Evolutionary conservation across 2,329 filamentous ascomycete species (phyloP).

Genomic region (Fonsecaea erecta): DNA sequence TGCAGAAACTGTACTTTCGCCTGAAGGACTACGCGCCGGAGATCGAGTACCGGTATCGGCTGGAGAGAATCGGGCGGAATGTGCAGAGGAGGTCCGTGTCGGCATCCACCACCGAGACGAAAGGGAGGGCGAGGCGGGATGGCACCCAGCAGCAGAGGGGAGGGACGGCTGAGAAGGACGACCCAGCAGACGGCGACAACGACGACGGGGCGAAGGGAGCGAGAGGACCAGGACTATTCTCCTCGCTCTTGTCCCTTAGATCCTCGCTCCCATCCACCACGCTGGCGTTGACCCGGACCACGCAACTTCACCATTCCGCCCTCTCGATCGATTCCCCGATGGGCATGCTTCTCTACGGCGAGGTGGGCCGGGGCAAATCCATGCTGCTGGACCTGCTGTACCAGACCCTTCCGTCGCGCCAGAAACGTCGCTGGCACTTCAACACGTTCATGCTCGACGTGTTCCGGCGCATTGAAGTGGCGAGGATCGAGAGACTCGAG

Average conservation of each 20-base stretch:
- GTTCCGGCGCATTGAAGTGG: conserved; percentile 71
- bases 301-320: conserved; percentile 73
- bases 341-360: conserved; percentile 77
- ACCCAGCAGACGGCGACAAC: not conserved
- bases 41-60: conserved; percentile 68
- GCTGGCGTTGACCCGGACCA: conserved; percentile 68
- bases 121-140: conserved; percentile 19
- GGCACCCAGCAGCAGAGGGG: conserved; percentile 39
- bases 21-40: conserved; percentile 79
- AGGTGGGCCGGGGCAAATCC: conserved; percentile 81
- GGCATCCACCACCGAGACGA: conserved; percentile 8
- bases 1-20: conserved; percentile 75
- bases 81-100: conserved; percentile 37
- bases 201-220: not conserved
- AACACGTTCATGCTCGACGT: conserved; percentile 85
- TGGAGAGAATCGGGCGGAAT: conserved; percentile 63
- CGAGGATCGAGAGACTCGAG: conserved; percentile 53
- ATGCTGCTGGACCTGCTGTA: conserved; percentile 86
- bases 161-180: not conserved
- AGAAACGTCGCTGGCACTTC: conserved; percentile 80
- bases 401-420: conserved; percentile 72
- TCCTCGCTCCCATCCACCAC: conserved; percentile 42
- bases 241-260: conserved; percentile 9
- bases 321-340: conserved; percentile 72
- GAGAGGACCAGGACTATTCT: not conserved